Evolutionary conservation across 2,329 filamentous ascomycete species (phyloP).

Genomic region (Delphinella strobiligena): DNA sequence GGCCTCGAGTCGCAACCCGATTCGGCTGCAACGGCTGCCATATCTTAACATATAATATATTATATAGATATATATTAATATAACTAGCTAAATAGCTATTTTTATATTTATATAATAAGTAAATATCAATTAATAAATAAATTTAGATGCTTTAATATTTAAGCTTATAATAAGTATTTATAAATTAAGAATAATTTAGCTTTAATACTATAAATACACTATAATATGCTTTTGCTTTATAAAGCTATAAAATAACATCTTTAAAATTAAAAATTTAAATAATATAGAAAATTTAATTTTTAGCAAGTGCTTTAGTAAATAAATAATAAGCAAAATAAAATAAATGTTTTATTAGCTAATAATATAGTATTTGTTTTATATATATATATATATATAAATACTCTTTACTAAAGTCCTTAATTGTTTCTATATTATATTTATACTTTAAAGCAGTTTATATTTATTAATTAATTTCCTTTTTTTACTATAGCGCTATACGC

Average conservation of each 20-base stretch:
- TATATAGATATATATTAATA: no score
- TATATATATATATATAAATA: not conserved
- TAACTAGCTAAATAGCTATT: not conserved
- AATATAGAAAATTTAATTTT: not conserved
- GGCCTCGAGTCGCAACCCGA: no score
- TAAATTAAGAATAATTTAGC: constrained; percentile 4
- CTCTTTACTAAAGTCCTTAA: not conserved
- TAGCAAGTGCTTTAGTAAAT: no score
- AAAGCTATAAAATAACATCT: not conserved
- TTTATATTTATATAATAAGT: constrained; percentile 1
- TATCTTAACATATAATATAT: no score
- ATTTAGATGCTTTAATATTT: constrained; percentile 3
- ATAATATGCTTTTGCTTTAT: constrained; percentile 12
- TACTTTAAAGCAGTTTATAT: not conserved
- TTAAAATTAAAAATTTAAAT: not conserved
- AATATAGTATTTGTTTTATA: not conserved
- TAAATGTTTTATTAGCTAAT: not conserved
- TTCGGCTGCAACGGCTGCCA: no score
- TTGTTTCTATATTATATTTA: not conserved
- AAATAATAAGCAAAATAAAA: no score
- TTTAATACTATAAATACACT: not conserved
- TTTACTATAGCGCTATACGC: no score
- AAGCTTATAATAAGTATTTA: constrained; percentile 5
- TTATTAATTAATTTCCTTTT: no score
- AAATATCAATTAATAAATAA: constrained; percentile 1